phyloP scores from a whole-genome alignment of 495 filamentous ascomycete genomes.

The Lepidopterella palustris region DNA sequence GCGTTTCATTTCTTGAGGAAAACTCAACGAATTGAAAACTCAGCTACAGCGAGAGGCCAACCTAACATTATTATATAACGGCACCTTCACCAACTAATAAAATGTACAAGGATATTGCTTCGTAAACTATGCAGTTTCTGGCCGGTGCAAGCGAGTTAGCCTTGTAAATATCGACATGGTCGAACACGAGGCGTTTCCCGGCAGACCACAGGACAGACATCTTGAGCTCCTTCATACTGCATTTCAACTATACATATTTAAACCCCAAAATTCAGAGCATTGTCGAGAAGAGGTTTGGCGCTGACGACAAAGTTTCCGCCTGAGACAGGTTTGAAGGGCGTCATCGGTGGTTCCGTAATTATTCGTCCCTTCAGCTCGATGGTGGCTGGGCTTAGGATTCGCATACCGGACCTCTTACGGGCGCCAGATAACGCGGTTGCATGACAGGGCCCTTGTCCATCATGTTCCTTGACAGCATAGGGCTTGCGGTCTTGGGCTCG shows the following conservation, averaged over 20 bases:
- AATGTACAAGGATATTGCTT: no score
- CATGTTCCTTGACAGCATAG: neutral
- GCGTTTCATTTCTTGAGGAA: no score
- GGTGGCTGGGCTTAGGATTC: neutral
- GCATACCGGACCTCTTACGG: no score
- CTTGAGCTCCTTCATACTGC: neutral
- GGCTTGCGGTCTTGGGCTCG: neutral
- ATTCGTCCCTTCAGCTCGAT: neutral
- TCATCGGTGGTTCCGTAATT: neutral
- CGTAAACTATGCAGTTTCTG: no score
- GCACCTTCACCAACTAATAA: no score
- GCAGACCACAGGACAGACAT: no score
- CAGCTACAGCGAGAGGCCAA: no score
- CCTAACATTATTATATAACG: no score
- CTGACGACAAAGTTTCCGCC: neutral
- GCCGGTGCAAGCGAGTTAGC: no score
- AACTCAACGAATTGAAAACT: no score
- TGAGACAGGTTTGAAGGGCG: neutral
- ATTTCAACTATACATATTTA: neutral
- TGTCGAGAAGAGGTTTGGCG: neutral
- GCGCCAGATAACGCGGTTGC: neutral
- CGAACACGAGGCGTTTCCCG: no score
- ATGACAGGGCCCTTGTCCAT: neutral
- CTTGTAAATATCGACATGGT: no score
- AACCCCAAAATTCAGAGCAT: neutral